A percentile compares a stretch with the other conserved stretches of the same genome.
These are phyloP conservation scores for Hymenochaete sp. DNA, from an alignment of 1,284 basidiomycete species.

Conservation along the genomic window DNA sequence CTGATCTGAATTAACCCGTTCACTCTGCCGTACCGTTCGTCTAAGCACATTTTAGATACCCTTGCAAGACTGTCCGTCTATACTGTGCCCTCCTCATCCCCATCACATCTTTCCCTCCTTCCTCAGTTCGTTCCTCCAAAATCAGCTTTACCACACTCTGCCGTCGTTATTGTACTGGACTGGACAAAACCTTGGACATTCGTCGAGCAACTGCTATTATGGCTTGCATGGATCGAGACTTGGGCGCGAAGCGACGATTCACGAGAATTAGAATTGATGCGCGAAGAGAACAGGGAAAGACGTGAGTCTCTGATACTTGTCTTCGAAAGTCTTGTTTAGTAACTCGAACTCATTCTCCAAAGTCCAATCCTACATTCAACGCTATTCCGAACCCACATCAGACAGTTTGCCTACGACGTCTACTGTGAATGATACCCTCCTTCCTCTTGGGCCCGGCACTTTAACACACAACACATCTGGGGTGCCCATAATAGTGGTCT, in stretches of 20 bases:
- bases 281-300: conserved; percentile 77
- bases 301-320: conserved; percentile 42
- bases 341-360: too few species aligned
- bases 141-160: conserved; percentile 63
- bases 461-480: conserved; percentile 78
- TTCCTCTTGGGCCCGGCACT: conserved; percentile 73
- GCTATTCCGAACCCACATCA: conserved; percentile 77
- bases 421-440: conserved; percentile 46
- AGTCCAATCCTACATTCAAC: conserved; percentile 86
- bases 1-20: conserved; percentile 1
- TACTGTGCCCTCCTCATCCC: conserved; percentile 74
- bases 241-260: conserved; percentile 69
- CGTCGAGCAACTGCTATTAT: conserved; percentile 76
- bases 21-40: conserved; percentile 5
- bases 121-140: conserved; percentile 76
- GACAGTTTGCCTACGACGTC: conserved; percentile 52
- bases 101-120: conserved; percentile 68
- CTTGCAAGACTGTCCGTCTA: conserved; percentile 83
- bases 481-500: conserved; percentile 82
- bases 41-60: conserved; percentile 41
- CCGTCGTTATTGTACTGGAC: conserved; percentile 85
- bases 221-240: conserved; percentile 77
- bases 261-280: conserved; percentile 57
- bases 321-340: neutral
- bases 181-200: conserved; percentile 94